A percentile compares a stretch with the other conserved stretches of the same genome.
Evolutionary conservation across 2,329 filamentous ascomycete genomes (phyloP).

Genomic region (Trichoderma sp.): DNA sequence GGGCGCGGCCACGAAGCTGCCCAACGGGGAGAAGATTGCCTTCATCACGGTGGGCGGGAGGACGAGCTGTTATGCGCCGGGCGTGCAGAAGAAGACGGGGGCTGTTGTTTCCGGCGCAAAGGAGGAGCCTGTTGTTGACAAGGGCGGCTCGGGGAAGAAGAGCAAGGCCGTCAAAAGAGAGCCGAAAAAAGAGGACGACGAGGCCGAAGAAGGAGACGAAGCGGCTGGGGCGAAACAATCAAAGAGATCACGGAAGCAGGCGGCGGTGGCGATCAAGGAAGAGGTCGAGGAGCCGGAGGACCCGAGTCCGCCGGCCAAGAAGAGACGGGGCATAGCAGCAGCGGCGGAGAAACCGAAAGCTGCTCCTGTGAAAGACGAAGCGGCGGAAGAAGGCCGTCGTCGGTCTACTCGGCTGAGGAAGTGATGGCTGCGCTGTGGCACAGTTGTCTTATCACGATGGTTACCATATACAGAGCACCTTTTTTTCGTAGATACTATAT

Average conservation of each 20-base stretch:
- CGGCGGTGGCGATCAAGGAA: constrained; percentile 29
- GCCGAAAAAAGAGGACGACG: constrained; percentile 30
- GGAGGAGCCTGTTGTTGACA: constrained; percentile 41
- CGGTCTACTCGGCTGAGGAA: constrained; percentile 39
- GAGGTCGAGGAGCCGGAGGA: constrained; percentile 37
- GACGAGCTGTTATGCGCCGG: constrained; percentile 86
- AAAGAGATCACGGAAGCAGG: constrained; percentile 36
- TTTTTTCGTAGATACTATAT: too few relatives aligned
- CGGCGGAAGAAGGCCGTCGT: constrained; percentile 29
- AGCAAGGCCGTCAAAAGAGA: constrained; percentile 25
- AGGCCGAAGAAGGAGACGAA: background rate
- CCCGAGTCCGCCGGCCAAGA: constrained; percentile 35
- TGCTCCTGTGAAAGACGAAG: constrained; percentile 9
- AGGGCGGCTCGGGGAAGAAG: constrained; percentile 35
- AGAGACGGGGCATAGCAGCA: constrained; percentile 31
- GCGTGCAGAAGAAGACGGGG: constrained; percentile 77
- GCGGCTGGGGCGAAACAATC: constrained; percentile 28
- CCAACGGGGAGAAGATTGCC: constrained; percentile 80
- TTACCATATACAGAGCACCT: background rate
- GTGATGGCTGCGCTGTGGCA: background rate
- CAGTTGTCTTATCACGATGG: too few relatives aligned
- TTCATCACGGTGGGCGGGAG: constrained; percentile 88
- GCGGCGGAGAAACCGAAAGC: constrained; percentile 34
- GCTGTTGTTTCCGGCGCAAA: constrained; percentile 48
- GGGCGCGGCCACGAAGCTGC: constrained; percentile 64